Base-by-base conservation (phyloP, 257 asterid genomes). In the Voacanga thouarsii region DNA sequence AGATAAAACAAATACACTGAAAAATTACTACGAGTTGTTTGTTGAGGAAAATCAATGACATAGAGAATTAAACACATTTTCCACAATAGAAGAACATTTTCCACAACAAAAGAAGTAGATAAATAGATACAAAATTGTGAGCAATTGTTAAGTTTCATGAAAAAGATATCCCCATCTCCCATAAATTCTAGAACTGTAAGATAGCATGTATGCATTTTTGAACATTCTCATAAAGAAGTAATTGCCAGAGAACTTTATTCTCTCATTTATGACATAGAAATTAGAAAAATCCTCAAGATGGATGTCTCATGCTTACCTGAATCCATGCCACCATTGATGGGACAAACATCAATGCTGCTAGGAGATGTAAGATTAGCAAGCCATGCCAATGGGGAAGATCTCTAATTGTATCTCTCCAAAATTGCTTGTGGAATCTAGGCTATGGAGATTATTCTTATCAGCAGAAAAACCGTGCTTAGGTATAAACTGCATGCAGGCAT, bases 311-410 rank as follows among this genome's bases (percentile, higher is more conserved):
- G 47, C 71, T 53, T 86, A 94, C 99, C 97, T 92, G 99, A 78
- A 92, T 73, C 99, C 98, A 93, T 47, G 97, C 97, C 72, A 87
- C 86, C 65, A 95, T 85, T 49, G 99, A 95, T 69, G 99, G 99
- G 78, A 86, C 86, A 84, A 95, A 95, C 94, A 89, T 91, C 55
- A 87, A 81, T 60, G 90, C 85, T 63, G 97, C 96, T 45, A 95
- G 90, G 81, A 95, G 82, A 87, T 93, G 98, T 69, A 95, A 84
- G 70, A 89, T 79, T 60, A 95, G 93, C 85, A 95, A 82, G 59
- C 98, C 99, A 82, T 93, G 99, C 55, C 86, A 87, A 84, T 93
- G 97, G 82, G 88, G 89, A 91, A 95, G 86, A 89, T 87, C 88
- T 95, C 99, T 79, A 93, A 80, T 45, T 91, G 98, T 24, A 92